Percentiles rank a stretch among this genome's conserved stretches.
Conservation (phyloP, 129 eudicot genomes). For the Silybum marianum region DNA sequence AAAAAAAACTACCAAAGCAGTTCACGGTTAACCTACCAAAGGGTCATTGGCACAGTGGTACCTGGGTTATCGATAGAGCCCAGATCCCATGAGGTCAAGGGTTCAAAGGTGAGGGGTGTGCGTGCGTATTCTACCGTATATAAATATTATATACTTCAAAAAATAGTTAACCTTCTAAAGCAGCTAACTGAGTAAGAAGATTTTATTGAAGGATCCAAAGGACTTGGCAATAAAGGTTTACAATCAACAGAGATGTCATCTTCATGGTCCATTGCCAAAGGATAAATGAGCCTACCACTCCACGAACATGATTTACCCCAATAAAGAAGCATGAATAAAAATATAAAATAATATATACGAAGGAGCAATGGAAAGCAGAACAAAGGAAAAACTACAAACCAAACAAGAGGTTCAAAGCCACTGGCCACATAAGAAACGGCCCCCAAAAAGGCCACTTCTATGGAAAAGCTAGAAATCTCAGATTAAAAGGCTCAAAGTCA, state of each 20-base stretch:
- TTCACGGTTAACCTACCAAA: neutral
- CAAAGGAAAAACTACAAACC: neutral
- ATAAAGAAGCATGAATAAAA: neutral
- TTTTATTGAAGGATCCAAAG: neutral
- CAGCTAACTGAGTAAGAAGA: neutral
- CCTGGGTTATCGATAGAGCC: neutral
- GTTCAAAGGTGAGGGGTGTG: neutral
- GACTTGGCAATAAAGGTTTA: neutral
- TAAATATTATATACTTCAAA: neutral
- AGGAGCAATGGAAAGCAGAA: neutral
- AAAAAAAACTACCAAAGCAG: neutral
- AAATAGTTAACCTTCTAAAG: neutral
- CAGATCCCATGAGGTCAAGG: neutral
- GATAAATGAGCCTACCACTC: neutral
- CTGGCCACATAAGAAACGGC: neutral
- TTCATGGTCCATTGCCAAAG: neutral
- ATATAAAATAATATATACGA: neutral
- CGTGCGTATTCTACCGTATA: neutral
- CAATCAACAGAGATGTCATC: neutral
- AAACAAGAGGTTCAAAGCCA: neutral
- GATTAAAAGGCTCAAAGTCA: neutral
- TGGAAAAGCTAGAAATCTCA: neutral
- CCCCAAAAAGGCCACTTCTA: neutral
- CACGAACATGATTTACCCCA: neutral
- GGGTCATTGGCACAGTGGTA: neutral